Conservation (phyloP, 208 protist species). For the Wallacemonas rigidus region DNA sequence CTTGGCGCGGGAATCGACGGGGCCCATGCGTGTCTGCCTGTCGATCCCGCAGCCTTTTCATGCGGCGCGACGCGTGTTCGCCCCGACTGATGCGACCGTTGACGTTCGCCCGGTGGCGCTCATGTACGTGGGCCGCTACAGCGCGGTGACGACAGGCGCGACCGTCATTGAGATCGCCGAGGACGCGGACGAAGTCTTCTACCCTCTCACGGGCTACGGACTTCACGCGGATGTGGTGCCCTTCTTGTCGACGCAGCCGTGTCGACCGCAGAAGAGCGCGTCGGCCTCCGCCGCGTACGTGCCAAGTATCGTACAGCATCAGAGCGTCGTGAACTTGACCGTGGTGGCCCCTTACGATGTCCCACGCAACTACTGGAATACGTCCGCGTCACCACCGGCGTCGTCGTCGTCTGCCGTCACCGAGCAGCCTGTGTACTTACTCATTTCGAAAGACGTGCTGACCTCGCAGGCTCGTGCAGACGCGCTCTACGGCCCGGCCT, state of each 20-base stretch:
- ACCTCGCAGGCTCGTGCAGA: constrained; percentile 36
- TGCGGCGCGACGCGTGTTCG: constrained; percentile 35
- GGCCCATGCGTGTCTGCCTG: constrained; percentile 71
- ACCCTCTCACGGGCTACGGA: constrained; percentile 68
- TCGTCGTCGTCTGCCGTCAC: not conserved
- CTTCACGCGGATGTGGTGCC: constrained; percentile 57
- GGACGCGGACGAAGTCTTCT: constrained; percentile 45
- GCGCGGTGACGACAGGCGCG: constrained; percentile 17
- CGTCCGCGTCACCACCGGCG: too few relatives aligned
- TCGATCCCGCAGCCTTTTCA: constrained; percentile 67
- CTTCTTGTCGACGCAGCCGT: constrained; percentile 49
- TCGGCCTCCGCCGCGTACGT: not conserved
- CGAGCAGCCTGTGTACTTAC: constrained; percentile 36
- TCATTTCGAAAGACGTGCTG: constrained; percentile 37
- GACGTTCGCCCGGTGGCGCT: constrained; percentile 51
- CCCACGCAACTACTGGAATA: constrained; percentile 46
- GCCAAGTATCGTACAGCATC: constrained; percentile 19
- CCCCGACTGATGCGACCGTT: constrained; percentile 37
- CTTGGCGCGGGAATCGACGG: constrained; percentile 41
- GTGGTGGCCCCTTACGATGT: constrained; percentile 64
- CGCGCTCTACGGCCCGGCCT: constrained; percentile 33
- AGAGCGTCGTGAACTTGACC: constrained; percentile 62
- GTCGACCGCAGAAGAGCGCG: constrained; percentile 23
- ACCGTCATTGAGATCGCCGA: constrained; percentile 57
- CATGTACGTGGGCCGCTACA: constrained; percentile 60